These are phyloP conservation scores for Phalaenopsis aphrodite DNA, from an alignment of 106 monocot species.

Conservation along the genomic window DNA sequence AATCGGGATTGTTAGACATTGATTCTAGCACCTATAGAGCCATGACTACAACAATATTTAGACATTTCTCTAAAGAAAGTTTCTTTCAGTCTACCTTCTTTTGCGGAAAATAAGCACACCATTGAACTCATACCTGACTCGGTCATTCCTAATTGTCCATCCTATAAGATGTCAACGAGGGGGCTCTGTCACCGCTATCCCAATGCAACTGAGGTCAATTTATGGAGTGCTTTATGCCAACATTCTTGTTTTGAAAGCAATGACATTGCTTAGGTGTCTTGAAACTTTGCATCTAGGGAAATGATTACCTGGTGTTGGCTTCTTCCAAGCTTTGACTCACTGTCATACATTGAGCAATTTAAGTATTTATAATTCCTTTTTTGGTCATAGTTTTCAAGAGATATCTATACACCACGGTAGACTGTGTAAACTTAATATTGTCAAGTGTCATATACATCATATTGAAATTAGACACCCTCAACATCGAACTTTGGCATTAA, in stretches of 20 bases:
- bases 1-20: too few relatives aligned
- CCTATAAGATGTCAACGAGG: too few relatives aligned
- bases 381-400: conserved; percentile 48
- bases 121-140: too few relatives aligned
- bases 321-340: conserved; percentile 41
- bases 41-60: too few relatives aligned
- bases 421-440: conserved; percentile 40
- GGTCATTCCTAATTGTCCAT: too few relatives aligned
- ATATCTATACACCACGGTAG: conserved; percentile 44
- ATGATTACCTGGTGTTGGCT: conserved; percentile 42
- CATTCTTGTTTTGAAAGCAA: conserved; percentile 56
- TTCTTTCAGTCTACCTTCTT: too few relatives aligned
- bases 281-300: conserved; percentile 46
- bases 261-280: conserved; percentile 64
- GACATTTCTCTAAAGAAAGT: too few relatives aligned
- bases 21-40: too few relatives aligned
- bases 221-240: conserved; percentile 55
- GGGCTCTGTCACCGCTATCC: conserved; percentile 67
- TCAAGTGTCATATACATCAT: conserved; percentile 51
- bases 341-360: conserved; percentile 40
- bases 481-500: conserved; percentile 62
- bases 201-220: conserved; percentile 68
- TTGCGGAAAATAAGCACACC: too few relatives aligned
- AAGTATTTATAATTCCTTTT: conserved; percentile 36
- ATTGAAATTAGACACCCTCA: conserved; percentile 67